Percentiles rank a stretch among this genome's conserved stretches.
These are phyloP conservation scores for Fraxinus pennsylvanica DNA, from an alignment of 257 asterid genomes.

Conservation along the genomic window DNA sequence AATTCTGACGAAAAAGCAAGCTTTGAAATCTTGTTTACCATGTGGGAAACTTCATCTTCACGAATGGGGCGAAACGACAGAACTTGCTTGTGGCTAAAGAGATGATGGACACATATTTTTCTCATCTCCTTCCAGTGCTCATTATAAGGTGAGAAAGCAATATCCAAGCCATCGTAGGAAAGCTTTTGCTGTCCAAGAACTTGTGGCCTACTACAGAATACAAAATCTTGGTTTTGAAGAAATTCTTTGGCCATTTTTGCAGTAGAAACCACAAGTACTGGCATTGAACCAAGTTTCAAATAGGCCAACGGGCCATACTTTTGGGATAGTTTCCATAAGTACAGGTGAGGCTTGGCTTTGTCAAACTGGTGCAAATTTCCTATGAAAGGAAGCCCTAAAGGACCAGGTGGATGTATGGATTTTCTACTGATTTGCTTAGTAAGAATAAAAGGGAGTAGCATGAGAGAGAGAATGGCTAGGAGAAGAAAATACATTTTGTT, in stretches of 20 bases:
- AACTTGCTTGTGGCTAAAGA: neutral
- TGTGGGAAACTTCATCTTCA: neutral
- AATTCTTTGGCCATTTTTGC: neutral
- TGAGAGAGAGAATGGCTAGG: neutral
- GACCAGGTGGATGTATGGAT: neutral
- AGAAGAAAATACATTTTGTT: neutral
- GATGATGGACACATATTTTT: neutral
- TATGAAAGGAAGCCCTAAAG: neutral
- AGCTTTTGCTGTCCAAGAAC: neutral
- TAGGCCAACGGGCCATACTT: neutral
- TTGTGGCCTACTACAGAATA: neutral
- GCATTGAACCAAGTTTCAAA: neutral
- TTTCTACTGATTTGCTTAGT: neutral
- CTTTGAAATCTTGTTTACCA: neutral
- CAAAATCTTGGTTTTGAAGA: neutral
- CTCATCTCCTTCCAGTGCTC: constrained; percentile 1
- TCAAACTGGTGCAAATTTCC: neutral
- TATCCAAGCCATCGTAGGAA: neutral
- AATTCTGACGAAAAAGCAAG: neutral
- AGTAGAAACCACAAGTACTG: neutral
- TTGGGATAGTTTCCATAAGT: neutral
- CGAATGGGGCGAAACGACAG: neutral
- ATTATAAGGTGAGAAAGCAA: neutral
- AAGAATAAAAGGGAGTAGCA: neutral
- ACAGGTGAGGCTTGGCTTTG: neutral